Percentiles rank a stretch among this genome's conserved stretches.
Conservation (phyloP, 176 grass and related monocot genomes). For the Oryza punctata region DNA sequence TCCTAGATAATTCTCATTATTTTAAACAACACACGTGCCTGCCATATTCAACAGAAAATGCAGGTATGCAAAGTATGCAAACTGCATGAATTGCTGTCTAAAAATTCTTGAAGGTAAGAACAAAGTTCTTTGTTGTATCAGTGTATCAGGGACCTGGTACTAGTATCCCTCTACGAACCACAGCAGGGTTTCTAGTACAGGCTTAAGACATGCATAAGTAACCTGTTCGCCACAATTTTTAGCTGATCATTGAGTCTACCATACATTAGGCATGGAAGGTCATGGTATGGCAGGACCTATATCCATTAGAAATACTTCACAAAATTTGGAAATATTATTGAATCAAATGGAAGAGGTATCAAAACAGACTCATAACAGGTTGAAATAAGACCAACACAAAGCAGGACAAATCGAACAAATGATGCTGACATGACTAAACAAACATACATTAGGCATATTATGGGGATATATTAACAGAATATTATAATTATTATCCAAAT, state of each 20-base stretch:
- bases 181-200: neutral
- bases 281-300: neutral
- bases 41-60: neutral
- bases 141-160: neutral
- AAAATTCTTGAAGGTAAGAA: constrained; percentile 11
- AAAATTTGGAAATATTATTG: neutral
- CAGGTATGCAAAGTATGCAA: neutral
- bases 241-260: neutral
- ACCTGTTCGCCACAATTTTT: no score
- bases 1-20: neutral
- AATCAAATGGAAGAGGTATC: neutral
- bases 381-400: neutral
- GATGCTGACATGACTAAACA: neutral
- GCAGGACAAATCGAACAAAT: neutral
- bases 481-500: neutral
- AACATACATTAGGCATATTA: neutral
- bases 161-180: neutral
- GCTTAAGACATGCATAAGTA: no score
- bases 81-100: neutral
- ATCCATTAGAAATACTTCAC: no score
- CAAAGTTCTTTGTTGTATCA: neutral
- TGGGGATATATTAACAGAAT: neutral
- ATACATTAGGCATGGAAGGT: neutral
- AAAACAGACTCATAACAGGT: neutral
- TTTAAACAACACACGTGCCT: neutral